Percentiles rank a stretch among this genome's conserved stretches.
These are phyloP conservation scores for Xerocomus spinulosus DNA, from an alignment of 768 basidiomycete genomes.

Conservation along the genomic window DNA sequence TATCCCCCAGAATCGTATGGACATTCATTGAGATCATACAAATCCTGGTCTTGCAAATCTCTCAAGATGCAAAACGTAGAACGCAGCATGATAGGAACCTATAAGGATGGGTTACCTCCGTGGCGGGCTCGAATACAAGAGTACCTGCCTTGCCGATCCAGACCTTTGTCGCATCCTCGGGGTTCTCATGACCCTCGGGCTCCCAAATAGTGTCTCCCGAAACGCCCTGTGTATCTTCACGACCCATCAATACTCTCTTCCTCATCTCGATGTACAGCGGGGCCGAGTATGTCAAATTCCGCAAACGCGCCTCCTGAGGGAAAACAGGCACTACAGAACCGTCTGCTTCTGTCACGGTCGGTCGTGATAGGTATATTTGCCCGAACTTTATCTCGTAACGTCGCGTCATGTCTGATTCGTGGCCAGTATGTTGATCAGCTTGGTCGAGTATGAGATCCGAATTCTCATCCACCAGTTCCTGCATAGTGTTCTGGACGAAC, in stretches of 20 bases:
- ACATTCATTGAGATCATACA: conserved; percentile 94
- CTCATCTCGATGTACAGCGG: conserved; percentile 95
- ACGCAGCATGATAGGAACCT: conserved; percentile 98
- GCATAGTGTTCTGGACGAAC: conserved; percentile 99
- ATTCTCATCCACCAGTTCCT: conserved; percentile 97
- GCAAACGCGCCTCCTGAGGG: conserved; percentile 91
- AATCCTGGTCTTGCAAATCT: conserved; percentile 69
- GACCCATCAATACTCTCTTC: conserved; percentile 75
- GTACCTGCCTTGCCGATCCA: conserved; percentile 87
- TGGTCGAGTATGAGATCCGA: conserved; percentile 95
- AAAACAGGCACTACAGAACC: conserved; percentile 91
- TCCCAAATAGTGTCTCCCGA: conserved; percentile 81
- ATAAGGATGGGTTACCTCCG: conserved; percentile 9
- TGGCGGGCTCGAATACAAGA: conserved; percentile 2
- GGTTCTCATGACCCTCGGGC: conserved; percentile 57
- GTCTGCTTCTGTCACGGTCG: conserved; percentile 93
- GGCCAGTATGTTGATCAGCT: conserved; percentile 92
- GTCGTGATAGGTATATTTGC: conserved; percentile 94
- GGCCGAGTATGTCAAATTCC: conserved; percentile 95
- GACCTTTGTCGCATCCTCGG: conserved; percentile 73
- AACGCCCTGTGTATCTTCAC: conserved; percentile 74
- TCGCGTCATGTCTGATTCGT: conserved; percentile 74
- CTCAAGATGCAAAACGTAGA: conserved; percentile 93
- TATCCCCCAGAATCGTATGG: conserved; percentile 99
- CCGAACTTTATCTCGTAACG: conserved; percentile 97